Percentiles rank a stretch among this genome's conserved stretches.
These are phyloP conservation scores for Macrolepiota dolichaula DNA, from an alignment of 768 basidiomycete genomes.

Conservation along the genomic window DNA sequence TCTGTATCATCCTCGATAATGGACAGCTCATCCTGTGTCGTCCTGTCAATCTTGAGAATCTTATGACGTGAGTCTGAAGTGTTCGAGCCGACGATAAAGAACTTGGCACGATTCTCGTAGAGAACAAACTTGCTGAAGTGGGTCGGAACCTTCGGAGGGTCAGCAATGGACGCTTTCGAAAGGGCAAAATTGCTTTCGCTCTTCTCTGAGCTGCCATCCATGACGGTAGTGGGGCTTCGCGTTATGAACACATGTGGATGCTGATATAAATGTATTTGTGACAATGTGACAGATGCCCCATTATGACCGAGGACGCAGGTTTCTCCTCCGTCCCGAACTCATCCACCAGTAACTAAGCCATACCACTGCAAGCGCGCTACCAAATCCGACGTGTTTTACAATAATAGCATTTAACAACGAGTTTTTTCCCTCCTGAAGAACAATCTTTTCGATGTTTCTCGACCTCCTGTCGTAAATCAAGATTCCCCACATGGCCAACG, in stretches of 20 bases:
- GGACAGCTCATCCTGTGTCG: conserved; percentile 65
- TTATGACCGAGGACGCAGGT: background rate
- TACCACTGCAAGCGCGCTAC: conserved; percentile 10
- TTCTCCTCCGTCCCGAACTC: conserved; percentile 3
- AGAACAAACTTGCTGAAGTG: conserved; percentile 84
- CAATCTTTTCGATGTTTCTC: background rate
- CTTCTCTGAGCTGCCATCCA: conserved; percentile 10
- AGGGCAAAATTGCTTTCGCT: background rate
- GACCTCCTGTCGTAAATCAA: background rate
- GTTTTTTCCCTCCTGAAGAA: background rate
- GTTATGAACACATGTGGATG: too few species aligned
- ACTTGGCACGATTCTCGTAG: conserved; percentile 88
- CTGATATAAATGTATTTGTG: too few species aligned
- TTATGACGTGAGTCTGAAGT: conserved; percentile 84
- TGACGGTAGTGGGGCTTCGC: background rate
- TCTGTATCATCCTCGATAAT: conserved; percentile 87
- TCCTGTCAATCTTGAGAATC: conserved; percentile 92
- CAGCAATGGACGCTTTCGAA: background rate
- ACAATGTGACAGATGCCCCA: background rate
- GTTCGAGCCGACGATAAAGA: conserved; percentile 91
- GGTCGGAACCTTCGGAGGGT: conserved; percentile 11
- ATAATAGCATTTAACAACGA: conserved; percentile 7
- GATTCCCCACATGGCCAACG: background rate
- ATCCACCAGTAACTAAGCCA: conserved; percentile 16
- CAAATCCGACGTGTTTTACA: conserved; percentile 10